Evolutionary conservation across 2,329 filamentous ascomycete species (phyloP), one percentile per base, ranked within the genome.

Genomic region (Fusarium austroafricanum): DNA sequence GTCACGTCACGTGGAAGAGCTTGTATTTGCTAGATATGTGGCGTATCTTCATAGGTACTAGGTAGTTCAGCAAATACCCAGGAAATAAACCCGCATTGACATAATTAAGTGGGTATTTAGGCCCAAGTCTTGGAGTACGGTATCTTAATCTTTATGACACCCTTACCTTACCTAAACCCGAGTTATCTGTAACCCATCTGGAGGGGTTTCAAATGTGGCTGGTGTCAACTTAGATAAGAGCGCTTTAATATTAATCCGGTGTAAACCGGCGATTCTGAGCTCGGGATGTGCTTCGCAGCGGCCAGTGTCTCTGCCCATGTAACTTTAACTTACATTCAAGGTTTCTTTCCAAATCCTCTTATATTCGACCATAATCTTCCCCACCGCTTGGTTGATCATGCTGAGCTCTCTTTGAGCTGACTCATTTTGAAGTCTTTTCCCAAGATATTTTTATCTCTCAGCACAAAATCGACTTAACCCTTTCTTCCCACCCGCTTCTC

Each of bases 191-290:
- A 23, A 23, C 21, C 21, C 21, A 23, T 6, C 21, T 23, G 35
- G 60, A 58, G 60, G 18, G 39, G 37, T 23, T 46, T 9, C 8
- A 44, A 35, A 12, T 52, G 61, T 67, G 66, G 66, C 65, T 52
- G 4, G 5, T 20, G 6, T 38, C 55, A 54, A 66, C 51, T 21
- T 37, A 38, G 60, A 46, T 61, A 66, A 69, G 59, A 57, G 55
- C 75, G 75, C 72, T 61, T 52, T 55, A 74, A 76, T 55, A 55
- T 77, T 78, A 72, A 61, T 78, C 75, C 76, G 76, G 54, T 61
- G 50, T 64, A 61, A 62, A 57, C 26, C 60, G 49, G 44, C 50
- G 53, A 57, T 50, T 51, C 26, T 55, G 33, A 65, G 65, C 50
- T 55, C 65, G 63, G 63, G 59, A 61, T 64, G 49, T 56, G 68